A percentile compares a stretch with the other conserved stretches of the same genome.
phyloP scores from a whole-genome alignment of 108 stramenopile species.

The Cyclotella cryptica region DNA sequence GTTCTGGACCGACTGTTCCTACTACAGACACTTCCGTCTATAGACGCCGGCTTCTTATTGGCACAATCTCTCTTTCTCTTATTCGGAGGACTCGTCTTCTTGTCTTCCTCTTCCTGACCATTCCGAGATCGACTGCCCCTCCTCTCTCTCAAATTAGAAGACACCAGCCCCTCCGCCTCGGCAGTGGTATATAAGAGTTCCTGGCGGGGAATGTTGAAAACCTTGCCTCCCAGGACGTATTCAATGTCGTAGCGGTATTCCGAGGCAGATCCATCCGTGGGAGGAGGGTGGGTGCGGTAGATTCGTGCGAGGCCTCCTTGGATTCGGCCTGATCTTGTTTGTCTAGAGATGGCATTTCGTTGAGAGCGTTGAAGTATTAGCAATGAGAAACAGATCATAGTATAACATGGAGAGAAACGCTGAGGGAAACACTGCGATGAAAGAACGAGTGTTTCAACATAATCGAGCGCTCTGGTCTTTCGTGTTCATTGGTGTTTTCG shows the following conservation, averaged over 20 bases:
- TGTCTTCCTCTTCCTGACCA: neutral
- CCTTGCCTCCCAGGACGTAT: constrained; percentile 33
- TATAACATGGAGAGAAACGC: neutral
- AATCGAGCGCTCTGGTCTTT: no score
- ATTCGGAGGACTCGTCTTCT: neutral
- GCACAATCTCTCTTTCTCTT: constrained; percentile 1
- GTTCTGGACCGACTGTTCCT: neutral
- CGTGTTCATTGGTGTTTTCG: no score
- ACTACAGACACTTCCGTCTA: neutral
- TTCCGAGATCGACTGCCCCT: neutral
- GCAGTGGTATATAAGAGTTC: constrained; percentile 68
- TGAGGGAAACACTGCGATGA: no score
- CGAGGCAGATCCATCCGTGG: neutral
- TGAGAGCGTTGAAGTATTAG: neutral
- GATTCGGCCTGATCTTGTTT: constrained; percentile 38
- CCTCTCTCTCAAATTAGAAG: neutral
- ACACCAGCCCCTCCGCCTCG: constrained; percentile 54
- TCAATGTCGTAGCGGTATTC: constrained; percentile 36
- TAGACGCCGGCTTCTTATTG: neutral
- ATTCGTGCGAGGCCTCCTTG: constrained; percentile 47
- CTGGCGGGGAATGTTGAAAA: constrained; percentile 11
- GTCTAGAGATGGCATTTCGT: neutral
- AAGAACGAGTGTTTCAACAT: no score
- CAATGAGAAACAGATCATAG: neutral
- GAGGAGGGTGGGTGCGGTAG: constrained; percentile 8